A percentile compares a stretch with the other conserved stretches of the same genome.
Evolutionary conservation across 1,284 basidiomycete species (phyloP).

Genomic region (Neonothopanus nambi): DNA sequence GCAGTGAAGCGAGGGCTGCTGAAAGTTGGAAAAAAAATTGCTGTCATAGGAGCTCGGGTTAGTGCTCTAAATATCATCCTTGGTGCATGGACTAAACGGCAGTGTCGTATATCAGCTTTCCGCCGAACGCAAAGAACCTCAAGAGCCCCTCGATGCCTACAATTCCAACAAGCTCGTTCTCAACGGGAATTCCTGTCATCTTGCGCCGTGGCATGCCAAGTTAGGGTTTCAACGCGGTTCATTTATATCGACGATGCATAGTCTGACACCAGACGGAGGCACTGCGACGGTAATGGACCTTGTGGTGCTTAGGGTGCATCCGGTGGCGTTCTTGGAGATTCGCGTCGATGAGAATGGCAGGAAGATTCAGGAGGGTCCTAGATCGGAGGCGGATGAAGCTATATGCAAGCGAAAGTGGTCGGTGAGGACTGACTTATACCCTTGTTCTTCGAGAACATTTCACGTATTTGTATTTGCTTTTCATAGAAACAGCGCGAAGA

Average conservation of each 20-base stretch:
- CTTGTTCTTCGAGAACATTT: background rate
- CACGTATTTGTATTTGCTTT: conserved; percentile 4
- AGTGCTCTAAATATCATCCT: conserved; percentile 28
- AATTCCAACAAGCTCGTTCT: conserved; percentile 67
- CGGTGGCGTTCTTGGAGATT: conserved; percentile 67
- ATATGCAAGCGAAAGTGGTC: conserved; percentile 65
- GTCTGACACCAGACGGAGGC: conserved; percentile 84
- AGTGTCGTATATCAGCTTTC: conserved; percentile 52
- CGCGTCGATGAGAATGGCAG: conserved; percentile 53
- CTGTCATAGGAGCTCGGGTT: conserved; percentile 79
- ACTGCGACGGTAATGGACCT: conserved; percentile 77
- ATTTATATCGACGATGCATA: conserved; percentile 77
- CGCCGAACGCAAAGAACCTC: conserved; percentile 71
- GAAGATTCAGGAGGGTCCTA: conserved; percentile 55
- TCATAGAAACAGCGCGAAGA: conserved; percentile 51
- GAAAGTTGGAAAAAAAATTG: conserved; percentile 81
- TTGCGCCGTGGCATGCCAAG: conserved; percentile 86
- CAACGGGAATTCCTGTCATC: conserved; percentile 81
- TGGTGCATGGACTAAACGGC: background rate
- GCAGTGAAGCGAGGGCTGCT: conserved; percentile 72
- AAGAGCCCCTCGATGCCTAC: conserved; percentile 84
- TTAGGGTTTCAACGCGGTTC: conserved; percentile 73
- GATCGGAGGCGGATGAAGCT: conserved; percentile 72
- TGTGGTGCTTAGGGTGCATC: conserved; percentile 65
- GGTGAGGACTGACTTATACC: conserved; percentile 45